A percentile compares a stretch with the other conserved stretches of the same genome.
Evolutionary conservation across 495 filamentous ascomycete species (phyloP).

Genomic region (Articulospora tetracladia): DNA sequence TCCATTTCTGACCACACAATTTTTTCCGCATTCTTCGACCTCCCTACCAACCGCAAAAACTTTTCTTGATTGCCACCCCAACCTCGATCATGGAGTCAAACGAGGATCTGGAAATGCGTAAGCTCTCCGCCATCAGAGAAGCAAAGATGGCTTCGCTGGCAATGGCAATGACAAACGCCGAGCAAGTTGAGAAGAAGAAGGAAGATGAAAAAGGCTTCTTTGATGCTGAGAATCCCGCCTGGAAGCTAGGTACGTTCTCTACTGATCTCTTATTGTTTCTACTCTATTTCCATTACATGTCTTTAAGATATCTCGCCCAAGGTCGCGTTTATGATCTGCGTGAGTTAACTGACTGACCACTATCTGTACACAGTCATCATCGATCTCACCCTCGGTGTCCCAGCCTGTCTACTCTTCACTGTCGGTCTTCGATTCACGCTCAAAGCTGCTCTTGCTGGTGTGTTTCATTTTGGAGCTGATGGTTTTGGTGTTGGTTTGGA

Average conservation of each 20-base stretch:
- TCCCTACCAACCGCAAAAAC: no score
- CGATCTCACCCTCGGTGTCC: neutral
- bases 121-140: no score
- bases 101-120: no score
- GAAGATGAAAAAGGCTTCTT: neutral
- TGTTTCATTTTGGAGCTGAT: neutral
- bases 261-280: neutral
- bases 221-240: neutral
- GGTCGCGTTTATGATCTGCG: neutral
- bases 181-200: neutral
- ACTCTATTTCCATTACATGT: neutral
- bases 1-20: no score
- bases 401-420: neutral
- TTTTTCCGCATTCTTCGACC: no score
- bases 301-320: neutral
- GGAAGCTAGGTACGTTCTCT: slow-evolving; percentile 8
- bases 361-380: neutral
- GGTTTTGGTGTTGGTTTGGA: no score
- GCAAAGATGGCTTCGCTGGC: no score
- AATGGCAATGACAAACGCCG: neutral
- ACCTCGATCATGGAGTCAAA: no score
- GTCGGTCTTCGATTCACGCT: neutral
- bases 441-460: neutral
- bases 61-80: no score
- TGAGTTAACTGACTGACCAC: neutral